A percentile compares a stretch with the other conserved stretches of the same genome.
phyloP scores from a whole-genome alignment of 2,329 filamentous ascomycete species.

The Phialophora expanda region DNA sequence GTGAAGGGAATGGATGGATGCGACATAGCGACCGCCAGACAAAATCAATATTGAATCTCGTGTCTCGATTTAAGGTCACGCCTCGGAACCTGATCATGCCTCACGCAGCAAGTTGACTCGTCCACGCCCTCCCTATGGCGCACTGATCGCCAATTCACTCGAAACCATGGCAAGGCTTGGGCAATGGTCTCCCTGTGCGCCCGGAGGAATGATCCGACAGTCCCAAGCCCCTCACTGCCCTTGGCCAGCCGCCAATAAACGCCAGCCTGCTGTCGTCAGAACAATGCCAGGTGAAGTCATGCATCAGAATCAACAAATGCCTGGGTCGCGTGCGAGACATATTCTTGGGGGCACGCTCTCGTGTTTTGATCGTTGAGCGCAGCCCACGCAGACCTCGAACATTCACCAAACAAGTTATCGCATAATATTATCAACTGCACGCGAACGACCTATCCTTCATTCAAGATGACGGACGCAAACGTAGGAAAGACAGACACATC shows the following conservation, averaged over 20 bases:
- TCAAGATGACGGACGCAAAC: constrained; percentile 14
- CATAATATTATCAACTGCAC: not conserved
- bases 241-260: constrained; percentile 7
- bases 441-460: not conserved
- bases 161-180: constrained; percentile 13
- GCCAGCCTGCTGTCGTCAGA: constrained; percentile 20
- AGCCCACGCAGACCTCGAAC: not conserved
- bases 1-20: not conserved
- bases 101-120: not conserved
- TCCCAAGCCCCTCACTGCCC: constrained; percentile 9
- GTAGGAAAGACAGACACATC: not conserved
- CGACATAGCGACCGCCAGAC: not conserved
- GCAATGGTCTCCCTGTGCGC: not conserved
- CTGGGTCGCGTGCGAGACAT: not conserved
- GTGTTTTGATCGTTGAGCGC: not conserved
- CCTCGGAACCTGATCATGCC: not conserved
- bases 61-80: not conserved
- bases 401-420: not conserved
- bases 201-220: constrained; percentile 17
- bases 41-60: not conserved
- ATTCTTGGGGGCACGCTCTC: not conserved
- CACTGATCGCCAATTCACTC: not conserved
- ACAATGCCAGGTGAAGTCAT: constrained; percentile 23
- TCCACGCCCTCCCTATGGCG: not conserved
- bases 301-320: not conserved